Percentiles rank a stretch among this genome's conserved stretches.
phyloP scores from a whole-genome alignment of 129 eudicot species.

The Calendula officinalis region DNA sequence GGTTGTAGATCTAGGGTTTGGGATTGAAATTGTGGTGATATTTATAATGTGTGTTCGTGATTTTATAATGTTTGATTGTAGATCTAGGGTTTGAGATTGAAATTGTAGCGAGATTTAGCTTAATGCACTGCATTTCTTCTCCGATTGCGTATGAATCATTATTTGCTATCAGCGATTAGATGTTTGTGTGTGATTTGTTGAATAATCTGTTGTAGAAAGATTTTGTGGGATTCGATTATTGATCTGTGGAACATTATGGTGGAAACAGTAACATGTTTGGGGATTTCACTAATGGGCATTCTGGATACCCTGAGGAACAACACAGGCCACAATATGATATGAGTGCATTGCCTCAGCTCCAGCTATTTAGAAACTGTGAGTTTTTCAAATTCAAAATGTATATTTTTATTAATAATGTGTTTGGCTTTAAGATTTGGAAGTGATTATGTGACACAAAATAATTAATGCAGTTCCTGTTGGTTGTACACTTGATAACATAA shows the following conservation, averaged over 20 bases:
- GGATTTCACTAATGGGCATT: slow-evolving; percentile 40
- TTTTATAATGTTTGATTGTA: background rate
- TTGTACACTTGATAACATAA: slow-evolving; percentile 37
- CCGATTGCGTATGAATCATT: background rate
- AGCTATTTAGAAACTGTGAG: slow-evolving; percentile 61
- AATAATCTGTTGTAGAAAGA: slow-evolving; percentile 14
- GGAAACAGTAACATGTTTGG: slow-evolving; percentile 52
- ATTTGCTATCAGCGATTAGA: slow-evolving; percentile 3
- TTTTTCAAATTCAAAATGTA: background rate
- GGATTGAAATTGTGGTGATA: background rate
- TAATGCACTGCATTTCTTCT: background rate
- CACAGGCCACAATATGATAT: slow-evolving; percentile 33
- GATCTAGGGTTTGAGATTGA: slow-evolving; percentile 12
- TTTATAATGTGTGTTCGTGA: background rate
- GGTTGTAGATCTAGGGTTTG: slow-evolving; percentile 5
- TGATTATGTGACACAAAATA: background rate
- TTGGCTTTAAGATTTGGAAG: too few species aligned
- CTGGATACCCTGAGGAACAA: slow-evolving; percentile 35
- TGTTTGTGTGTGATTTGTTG: slow-evolving; percentile 14
- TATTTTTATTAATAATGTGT: background rate
- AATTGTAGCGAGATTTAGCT: background rate
- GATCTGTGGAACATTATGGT: slow-evolving; percentile 14
- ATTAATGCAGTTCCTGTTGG: slow-evolving; percentile 45
- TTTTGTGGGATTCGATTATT: slow-evolving; percentile 11
- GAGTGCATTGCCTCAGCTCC: slow-evolving; percentile 56